A percentile compares a stretch with the other conserved stretches of the same genome.
Conservation (phyloP, 371 early-diverging fungal genomes). For the Mortierella sp. region DNA sequence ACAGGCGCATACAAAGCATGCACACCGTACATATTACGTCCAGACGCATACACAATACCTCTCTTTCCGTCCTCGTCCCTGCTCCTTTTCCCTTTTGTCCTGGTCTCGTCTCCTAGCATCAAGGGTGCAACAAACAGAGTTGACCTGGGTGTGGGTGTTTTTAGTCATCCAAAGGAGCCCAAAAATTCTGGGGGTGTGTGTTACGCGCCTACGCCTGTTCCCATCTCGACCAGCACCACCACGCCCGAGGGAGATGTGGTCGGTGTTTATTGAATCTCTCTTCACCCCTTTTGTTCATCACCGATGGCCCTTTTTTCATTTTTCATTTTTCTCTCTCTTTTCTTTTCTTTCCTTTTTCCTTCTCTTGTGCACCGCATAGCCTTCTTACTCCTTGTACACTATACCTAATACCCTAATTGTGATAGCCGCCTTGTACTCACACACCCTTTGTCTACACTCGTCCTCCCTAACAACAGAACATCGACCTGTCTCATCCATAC, state of each 20-base stretch:
- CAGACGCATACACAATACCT: slow-evolving; percentile 12
- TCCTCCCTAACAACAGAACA: background rate
- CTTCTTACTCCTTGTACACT: background rate
- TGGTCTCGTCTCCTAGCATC: slow-evolving; percentile 18
- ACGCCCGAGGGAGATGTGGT: background rate
- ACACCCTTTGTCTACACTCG: background rate
- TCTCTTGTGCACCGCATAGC: background rate
- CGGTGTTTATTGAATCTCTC: background rate
- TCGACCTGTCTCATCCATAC: background rate
- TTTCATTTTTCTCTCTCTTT: background rate
- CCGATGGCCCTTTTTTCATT: background rate
- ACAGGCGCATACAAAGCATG: slow-evolving; percentile 6
- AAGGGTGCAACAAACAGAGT: background rate
- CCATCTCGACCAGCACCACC: slow-evolving; percentile 7
- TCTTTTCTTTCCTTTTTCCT: background rate
- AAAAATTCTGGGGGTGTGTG: slow-evolving; percentile 9
- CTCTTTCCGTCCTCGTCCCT: slow-evolving; percentile 10
- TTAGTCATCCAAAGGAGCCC: slow-evolving; percentile 4
- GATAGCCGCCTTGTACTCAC: background rate
- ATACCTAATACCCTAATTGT: slow-evolving; percentile 5
- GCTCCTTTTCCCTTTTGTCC: slow-evolving; percentile 17
- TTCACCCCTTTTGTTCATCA: background rate
- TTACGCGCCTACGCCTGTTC: slow-evolving; percentile 7
- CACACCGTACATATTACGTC: background rate
- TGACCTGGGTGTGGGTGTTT: background rate